Base-by-base conservation (phyloP, 345 rosid species). In the Eucalyptus erythrocorys region DNA sequence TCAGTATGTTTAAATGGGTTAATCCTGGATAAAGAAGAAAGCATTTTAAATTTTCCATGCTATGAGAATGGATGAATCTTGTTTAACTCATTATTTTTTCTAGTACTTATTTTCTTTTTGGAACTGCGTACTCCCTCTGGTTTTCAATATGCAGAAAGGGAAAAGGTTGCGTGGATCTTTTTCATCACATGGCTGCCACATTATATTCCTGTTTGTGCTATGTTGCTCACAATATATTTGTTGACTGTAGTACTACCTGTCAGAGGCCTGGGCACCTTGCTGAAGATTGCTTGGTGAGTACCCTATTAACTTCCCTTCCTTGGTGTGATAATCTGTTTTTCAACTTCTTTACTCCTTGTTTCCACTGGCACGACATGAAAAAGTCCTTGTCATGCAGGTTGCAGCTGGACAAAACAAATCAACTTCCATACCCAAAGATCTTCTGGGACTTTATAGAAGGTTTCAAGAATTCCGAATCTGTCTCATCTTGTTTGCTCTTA, bases 181-280 rank as follows among this genome's bases (percentile, higher is more conserved):
- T 22, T 37, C 48, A 57, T 79, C 37, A 43, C 82, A 26, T 64
- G 40, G 85, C 22, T 50, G 55, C 49, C 86, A 13, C 47, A 12
- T 21, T 32, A 22, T 21, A 81, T 11, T 13, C 59, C 37, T 50
- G 26, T 8, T 79, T 87, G n/a, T 22, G 89, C 68, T 87, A 4
- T 76, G 34, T 37, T 37, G 43, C 30, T 82, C 53, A 55, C 45
- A 50, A 86, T n/a, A 71, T 76, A 5, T 40, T 50, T 84, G 43
- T 27, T 82, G 17, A 79, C 88, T 91, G 55, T 89, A 96, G 98
- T 89, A 92, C 96, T 94, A 91, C 93, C 90, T 96, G 98, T 48
- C 93, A 93, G 90, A 92, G 91, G 91, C 97, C 95, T 34, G 97
- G 98, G 76, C 98, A 96, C 90, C 95, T 96, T 89, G 93, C 95